Evolutionary conservation across 345 rosid genomes (phyloP).

Genomic region (Xanthoceras sorbifolium): DNA sequence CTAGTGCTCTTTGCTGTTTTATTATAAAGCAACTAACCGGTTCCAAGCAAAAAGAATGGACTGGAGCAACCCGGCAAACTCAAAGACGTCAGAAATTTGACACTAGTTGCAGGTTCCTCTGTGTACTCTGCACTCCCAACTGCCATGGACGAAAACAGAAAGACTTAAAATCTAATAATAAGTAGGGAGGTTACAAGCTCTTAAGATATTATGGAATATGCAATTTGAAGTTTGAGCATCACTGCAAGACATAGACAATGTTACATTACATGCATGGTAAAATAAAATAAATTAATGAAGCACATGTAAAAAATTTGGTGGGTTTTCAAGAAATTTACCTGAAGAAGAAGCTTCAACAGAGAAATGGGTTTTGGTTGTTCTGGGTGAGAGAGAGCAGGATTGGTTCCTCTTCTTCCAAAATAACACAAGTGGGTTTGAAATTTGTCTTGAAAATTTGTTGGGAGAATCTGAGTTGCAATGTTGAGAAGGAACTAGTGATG

Average conservation of each 20-base stretch:
- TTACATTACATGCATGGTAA: background rate
- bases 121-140: slow-evolving; percentile 56
- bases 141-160: slow-evolving; percentile 28
- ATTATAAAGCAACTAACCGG: slow-evolving; percentile 48
- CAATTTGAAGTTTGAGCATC: background rate
- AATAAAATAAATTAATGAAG: background rate
- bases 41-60: slow-evolving; percentile 67
- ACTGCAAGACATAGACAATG: background rate
- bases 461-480: slow-evolving; percentile 21
- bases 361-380: slow-evolving; percentile 18
- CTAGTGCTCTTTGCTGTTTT: background rate
- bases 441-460: slow-evolving; percentile 17
- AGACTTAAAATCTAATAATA: background rate
- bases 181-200: background rate
- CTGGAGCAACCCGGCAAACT: slow-evolving; percentile 65
- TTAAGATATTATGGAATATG: background rate
- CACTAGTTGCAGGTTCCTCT: slow-evolving; percentile 68
- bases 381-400: slow-evolving; percentile 28
- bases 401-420: slow-evolving; percentile 3
- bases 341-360: slow-evolving; percentile 46
- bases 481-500: slow-evolving; percentile 9
- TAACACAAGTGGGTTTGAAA: slow-evolving; percentile 15
- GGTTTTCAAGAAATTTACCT: slow-evolving; percentile 29
- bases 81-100: slow-evolving; percentile 65
- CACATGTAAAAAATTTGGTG: background rate